phyloP scores from a whole-genome alignment of 495 filamentous ascomycete genomes.

The Alectoria sarmentosa region DNA sequence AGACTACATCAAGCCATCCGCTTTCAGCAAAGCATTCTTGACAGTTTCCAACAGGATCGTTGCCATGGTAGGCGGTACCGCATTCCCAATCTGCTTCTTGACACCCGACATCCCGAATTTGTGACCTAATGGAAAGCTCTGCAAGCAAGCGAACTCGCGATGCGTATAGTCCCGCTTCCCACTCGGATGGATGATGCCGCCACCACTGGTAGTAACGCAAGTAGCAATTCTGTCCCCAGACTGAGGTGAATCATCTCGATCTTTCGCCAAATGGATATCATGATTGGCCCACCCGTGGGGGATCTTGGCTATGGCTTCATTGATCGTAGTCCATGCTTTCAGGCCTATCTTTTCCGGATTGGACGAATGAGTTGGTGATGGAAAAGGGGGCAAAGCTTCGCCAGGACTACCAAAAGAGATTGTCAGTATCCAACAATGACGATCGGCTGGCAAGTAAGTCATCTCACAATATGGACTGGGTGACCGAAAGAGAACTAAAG shows the following conservation, averaged over 20 bases:
- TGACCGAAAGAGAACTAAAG: background rate
- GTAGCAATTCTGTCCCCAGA: slow-evolving; percentile 44
- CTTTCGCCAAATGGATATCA: slow-evolving; percentile 35
- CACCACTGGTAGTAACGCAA: slow-evolving; percentile 66
- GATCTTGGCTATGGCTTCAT: slow-evolving; percentile 42
- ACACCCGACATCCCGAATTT: slow-evolving; percentile 43
- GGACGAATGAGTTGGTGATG: slow-evolving; percentile 56
- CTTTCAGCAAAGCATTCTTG: slow-evolving; percentile 45
- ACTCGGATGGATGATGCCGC: slow-evolving; percentile 60
- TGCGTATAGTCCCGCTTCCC: slow-evolving; percentile 61
- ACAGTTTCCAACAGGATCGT: slow-evolving; percentile 53
- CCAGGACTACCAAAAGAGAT: slow-evolving; percentile 51
- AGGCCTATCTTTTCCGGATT: slow-evolving; percentile 29
- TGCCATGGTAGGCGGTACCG: slow-evolving; percentile 64
- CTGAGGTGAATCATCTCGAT: slow-evolving; percentile 27
- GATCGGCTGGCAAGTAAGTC: background rate
- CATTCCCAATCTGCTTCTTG: slow-evolving; percentile 79
- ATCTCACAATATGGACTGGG: background rate
- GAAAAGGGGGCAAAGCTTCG: slow-evolving; percentile 63
- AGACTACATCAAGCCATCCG: slow-evolving; percentile 38
- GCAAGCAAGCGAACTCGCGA: slow-evolving; percentile 68
- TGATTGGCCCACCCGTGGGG: slow-evolving; percentile 38
- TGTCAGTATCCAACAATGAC: slow-evolving; percentile 15
- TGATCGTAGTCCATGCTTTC: slow-evolving; percentile 38
- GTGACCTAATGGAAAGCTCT: slow-evolving; percentile 64